phyloP scores from a whole-genome alignment of 106 monocot genomes.

The Dioscorea alata region DNA sequence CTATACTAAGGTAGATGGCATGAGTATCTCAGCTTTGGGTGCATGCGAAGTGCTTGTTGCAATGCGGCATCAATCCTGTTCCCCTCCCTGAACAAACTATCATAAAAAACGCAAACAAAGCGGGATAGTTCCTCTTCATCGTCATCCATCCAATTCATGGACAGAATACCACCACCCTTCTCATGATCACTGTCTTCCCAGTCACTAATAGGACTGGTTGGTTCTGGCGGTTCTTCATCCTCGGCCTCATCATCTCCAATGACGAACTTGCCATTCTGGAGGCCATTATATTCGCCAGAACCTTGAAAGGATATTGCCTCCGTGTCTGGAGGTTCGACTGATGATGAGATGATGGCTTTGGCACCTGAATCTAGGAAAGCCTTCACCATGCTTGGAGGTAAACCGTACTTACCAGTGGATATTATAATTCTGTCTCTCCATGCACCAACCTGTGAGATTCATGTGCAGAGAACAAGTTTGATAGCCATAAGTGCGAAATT shows the following conservation, averaged over 20 bases:
- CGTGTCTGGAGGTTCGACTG: slow-evolving; percentile 47
- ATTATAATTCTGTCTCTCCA: slow-evolving; percentile 95
- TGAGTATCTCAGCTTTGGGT: slow-evolving; percentile 70
- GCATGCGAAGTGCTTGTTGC: slow-evolving; percentile 50
- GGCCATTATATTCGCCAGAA: slow-evolving; percentile 15
- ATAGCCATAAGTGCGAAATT: background rate
- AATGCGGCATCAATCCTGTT: slow-evolving; percentile 60
- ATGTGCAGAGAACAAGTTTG: background rate
- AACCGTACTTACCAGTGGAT: slow-evolving; percentile 73
- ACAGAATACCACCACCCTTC: slow-evolving; percentile 14
- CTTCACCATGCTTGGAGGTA: slow-evolving; percentile 54
- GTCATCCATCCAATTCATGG: slow-evolving; percentile 27
- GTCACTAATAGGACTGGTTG: slow-evolving; percentile 59
- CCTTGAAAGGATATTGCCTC: slow-evolving; percentile 30
- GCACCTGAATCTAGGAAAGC: slow-evolving; percentile 90
- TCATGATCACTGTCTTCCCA: slow-evolving; percentile 88
- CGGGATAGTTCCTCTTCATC: slow-evolving; percentile 77
- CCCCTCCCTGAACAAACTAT: slow-evolving; percentile 69
- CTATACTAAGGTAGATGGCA: slow-evolving; percentile 65
- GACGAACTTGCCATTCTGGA: slow-evolving; percentile 65
- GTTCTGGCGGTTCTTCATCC: slow-evolving; percentile 36
- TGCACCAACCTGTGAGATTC: slow-evolving; percentile 57
- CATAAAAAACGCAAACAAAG: slow-evolving; percentile 70
- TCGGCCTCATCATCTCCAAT: slow-evolving; percentile 79
- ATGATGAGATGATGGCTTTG: slow-evolving; percentile 85